Conservation (phyloP, 257 asterid genomes). For the Solanum arcanum region DNA sequence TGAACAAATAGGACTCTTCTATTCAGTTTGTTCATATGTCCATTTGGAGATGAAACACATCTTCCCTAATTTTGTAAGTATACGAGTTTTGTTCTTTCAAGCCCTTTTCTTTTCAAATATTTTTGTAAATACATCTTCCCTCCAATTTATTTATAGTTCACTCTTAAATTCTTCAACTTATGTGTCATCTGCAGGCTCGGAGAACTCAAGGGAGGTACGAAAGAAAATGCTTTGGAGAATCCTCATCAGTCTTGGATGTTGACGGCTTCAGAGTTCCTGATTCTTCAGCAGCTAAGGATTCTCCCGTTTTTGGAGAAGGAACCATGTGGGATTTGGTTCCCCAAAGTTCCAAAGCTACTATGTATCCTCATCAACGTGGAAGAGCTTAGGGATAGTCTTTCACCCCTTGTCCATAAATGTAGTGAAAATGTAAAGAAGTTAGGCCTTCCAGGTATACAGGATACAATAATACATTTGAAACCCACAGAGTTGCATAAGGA, state of each 20-base stretch:
- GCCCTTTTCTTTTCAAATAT: not conserved
- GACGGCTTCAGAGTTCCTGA: conserved; percentile 3
- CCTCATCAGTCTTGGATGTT: not conserved
- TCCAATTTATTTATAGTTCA: too few relatives aligned
- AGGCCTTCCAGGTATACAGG: conserved; percentile 50
- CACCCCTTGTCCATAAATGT: conserved; percentile 54
- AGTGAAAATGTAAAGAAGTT: conserved; percentile 43
- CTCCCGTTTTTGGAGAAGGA: conserved; percentile 3
- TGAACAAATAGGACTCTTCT: conserved; percentile 52
- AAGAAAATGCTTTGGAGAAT: not conserved
- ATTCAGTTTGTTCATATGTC: conserved; percentile 34
- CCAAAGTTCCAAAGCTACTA: too few relatives aligned
- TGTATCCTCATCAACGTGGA: not conserved
- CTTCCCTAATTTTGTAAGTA: conserved; percentile 53
- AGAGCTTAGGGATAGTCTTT: conserved; percentile 30
- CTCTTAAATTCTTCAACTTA: not conserved
- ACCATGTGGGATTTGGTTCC: not conserved
- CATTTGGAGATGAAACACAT: conserved; percentile 38
- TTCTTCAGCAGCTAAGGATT: not conserved
- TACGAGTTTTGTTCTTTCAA: not conserved
- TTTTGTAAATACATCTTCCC: too few relatives aligned
- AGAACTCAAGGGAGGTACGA: conserved; percentile 4
- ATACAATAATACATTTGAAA: conserved; percentile 24
- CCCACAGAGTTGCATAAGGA: conserved; percentile 39
- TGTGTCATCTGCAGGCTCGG: conserved; percentile 17